phyloP scores from a whole-genome alignment of 2,329 filamentous ascomycete genomes.

The Endoconidiophora laricicola region DNA sequence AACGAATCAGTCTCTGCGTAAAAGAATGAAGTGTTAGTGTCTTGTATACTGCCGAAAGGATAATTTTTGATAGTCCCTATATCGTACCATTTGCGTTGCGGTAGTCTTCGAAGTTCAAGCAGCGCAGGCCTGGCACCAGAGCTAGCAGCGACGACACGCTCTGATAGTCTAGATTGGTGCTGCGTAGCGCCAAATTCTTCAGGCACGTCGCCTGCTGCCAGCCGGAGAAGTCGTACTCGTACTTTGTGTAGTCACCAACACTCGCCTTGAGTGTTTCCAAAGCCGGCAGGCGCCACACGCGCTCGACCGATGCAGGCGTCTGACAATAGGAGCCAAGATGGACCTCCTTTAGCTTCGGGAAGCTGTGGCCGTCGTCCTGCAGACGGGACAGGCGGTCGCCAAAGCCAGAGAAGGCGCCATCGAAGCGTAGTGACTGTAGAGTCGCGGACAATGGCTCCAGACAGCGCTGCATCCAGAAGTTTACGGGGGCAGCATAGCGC shows the following conservation, averaged over 20 bases:
- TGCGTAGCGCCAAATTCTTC: neutral
- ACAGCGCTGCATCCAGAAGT: slow-evolving; percentile 10
- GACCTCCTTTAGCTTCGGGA: slow-evolving; percentile 4
- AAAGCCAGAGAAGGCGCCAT: slow-evolving; percentile 9
- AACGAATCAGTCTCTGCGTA: neutral
- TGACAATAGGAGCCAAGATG: slow-evolving; percentile 7
- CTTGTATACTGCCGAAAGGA: neutral
- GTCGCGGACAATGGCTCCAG: slow-evolving; percentile 5
- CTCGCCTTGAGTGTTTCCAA: slow-evolving; percentile 4
- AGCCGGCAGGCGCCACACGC: slow-evolving; percentile 6
- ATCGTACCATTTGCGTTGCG: slow-evolving; percentile 8
- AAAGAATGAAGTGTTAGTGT: neutral
- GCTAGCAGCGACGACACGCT: slow-evolving; percentile 5
- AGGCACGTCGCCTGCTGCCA: neutral
- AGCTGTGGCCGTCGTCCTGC: neutral
- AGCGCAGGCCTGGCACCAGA: slow-evolving; percentile 6
- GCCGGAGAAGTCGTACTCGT: slow-evolving; percentile 4
- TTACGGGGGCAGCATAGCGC: neutral
- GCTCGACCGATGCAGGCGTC: neutral
- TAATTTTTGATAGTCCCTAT: neutral
- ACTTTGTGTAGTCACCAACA: slow-evolving; percentile 4
- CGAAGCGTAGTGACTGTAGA: slow-evolving; percentile 3
- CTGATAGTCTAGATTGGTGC: slow-evolving; percentile 9
- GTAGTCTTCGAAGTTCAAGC: slow-evolving; percentile 8
- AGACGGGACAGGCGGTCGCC: slow-evolving; percentile 1